phyloP scores from a whole-genome alignment of 164 flowering plant genomes.

The Kingdonia uniflora region DNA sequence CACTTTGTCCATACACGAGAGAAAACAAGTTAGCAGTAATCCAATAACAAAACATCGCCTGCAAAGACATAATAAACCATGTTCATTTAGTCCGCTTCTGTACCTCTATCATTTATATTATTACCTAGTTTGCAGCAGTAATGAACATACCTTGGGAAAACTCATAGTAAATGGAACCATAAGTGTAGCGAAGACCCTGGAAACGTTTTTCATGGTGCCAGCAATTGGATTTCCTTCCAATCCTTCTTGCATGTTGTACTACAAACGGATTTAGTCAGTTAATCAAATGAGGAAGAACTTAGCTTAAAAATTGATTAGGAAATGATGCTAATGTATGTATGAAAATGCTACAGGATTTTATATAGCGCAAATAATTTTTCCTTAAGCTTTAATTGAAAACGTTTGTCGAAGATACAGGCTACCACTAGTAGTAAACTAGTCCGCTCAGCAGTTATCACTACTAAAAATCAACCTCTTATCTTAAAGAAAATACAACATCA shows the following conservation, averaged over 20 bases:
- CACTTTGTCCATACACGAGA: constrained; percentile 40
- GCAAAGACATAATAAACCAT: constrained; percentile 9
- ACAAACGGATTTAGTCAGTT: background rate
- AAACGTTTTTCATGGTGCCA: constrained; percentile 61
- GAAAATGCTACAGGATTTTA: too few relatives aligned
- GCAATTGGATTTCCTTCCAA: constrained; percentile 87
- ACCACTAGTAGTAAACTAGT: too few relatives aligned
- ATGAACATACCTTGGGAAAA: constrained; percentile 64
- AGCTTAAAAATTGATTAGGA: too few relatives aligned
- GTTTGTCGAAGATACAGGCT: too few relatives aligned
- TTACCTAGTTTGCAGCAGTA: background rate
- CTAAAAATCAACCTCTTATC: too few relatives aligned
- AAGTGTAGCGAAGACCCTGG: constrained; percentile 55
- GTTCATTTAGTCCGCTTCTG: too few relatives aligned
- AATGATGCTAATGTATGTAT: too few relatives aligned
- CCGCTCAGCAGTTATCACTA: too few relatives aligned
- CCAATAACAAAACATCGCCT: constrained; percentile 67
- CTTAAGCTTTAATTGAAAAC: too few relatives aligned
- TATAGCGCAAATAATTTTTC: too few relatives aligned
- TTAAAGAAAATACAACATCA: too few relatives aligned
- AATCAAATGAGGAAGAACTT: background rate
- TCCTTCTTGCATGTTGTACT: constrained; percentile 89
- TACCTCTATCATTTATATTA: too few relatives aligned
- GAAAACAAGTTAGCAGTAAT: constrained; percentile 45
- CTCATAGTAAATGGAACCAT: constrained; percentile 65